Evolutionary conservation across 352 stramenopile species (phyloP).

Genomic region (Phytophthora cryptogea): DNA sequence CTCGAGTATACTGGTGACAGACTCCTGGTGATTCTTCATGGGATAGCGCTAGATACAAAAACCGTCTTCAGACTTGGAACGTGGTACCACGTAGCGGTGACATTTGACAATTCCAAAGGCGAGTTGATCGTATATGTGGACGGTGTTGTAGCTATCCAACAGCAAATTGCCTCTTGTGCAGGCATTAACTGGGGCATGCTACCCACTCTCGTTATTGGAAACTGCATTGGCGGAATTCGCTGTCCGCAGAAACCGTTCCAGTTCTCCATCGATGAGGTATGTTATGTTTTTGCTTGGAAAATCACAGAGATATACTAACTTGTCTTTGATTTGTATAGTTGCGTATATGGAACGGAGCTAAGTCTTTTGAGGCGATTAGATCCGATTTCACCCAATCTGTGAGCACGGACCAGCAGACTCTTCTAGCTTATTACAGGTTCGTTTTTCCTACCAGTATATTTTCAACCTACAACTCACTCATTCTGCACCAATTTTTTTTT

Average conservation of each 20-base stretch:
- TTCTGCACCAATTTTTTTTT: neutral
- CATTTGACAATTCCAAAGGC: conserved; percentile 14
- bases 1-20: conserved; percentile 15
- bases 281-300: conserved; percentile 1
- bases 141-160: conserved; percentile 11
- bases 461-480: neutral
- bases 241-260: conserved; percentile 45
- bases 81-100: conserved; percentile 33
- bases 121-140: conserved; percentile 22
- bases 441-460: neutral
- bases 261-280: conserved; percentile 58
- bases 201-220: conserved; percentile 42
- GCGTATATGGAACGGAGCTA: conserved; percentile 21
- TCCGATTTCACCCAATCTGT: conserved; percentile 15
- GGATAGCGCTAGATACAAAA: conserved; percentile 23
- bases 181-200: conserved; percentile 13
- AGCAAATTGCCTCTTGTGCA: conserved; percentile 10
- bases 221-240: conserved; percentile 35
- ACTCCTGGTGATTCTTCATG: conserved; percentile 18
- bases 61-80: conserved; percentile 1
- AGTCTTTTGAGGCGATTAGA: conserved; percentile 6
- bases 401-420: neutral
- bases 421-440: conserved; percentile 32
- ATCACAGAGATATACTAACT: neutral
- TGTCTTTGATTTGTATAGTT: conserved; percentile 16